A percentile compares a stretch with the other conserved stretches of the same genome.
These are phyloP conservation scores for Fusarium sp. DNA, from an alignment of 2,329 filamentous ascomycete species.

Conservation along the genomic window DNA sequence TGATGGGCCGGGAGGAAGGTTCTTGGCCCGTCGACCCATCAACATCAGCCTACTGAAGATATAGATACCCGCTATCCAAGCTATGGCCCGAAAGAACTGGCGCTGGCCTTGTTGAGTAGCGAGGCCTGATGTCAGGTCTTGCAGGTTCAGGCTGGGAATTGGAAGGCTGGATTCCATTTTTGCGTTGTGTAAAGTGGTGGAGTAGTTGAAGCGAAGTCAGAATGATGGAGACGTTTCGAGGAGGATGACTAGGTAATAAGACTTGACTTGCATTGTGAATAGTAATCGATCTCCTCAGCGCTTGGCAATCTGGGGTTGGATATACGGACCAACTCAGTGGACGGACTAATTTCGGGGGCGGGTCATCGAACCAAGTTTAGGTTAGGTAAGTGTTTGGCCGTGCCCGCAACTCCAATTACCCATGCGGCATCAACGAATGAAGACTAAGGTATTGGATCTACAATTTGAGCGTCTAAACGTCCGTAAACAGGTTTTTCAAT, in stretches of 20 bases:
- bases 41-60: background rate
- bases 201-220: background rate
- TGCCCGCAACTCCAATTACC: too few species aligned
- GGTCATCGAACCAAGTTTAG: background rate
- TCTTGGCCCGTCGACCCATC: background rate
- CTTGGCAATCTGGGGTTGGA: background rate
- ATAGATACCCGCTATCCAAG: background rate
- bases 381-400: background rate
- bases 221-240: background rate
- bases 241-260: background rate
- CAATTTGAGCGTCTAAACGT: background rate
- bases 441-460: background rate
- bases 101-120: background rate
- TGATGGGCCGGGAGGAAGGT: background rate
- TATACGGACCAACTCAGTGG: background rate
- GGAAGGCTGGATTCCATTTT: background rate
- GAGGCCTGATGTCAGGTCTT: background rate
- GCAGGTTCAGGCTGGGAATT: background rate
- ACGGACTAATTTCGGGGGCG: background rate
- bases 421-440: background rate
- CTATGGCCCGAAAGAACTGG: fast-evolving
- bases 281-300: background rate
- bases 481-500: too few species aligned
- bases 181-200: background rate
- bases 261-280: background rate